Evolutionary conservation across 306 rosid genomes (phyloP), one percentile per base, ranked within the genome.

Genomic region (Lithocarpus polystachyus): DNA sequence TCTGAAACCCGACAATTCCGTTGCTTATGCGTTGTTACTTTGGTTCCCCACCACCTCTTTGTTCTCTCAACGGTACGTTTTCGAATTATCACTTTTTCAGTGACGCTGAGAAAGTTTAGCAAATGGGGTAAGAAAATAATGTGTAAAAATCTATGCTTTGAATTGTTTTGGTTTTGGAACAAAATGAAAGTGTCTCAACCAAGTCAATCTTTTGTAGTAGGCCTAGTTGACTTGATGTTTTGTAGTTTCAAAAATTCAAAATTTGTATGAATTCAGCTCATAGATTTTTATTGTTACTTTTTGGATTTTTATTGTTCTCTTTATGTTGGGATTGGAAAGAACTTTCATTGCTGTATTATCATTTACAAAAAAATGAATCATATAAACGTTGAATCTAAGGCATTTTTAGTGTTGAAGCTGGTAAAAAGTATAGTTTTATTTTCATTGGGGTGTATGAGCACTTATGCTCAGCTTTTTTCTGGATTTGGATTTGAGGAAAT

Each of bases 21-120:
- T 33, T 67, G 51, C 51, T 8, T 51, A 67, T 33, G 45, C 14
- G 71, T 31, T 67, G 48, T 48, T 23, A 23, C 37, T 67, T 19
- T 8, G 26, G 52, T 6, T 17, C 52, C 20, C 7, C 10, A 33
- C 24, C 4, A 33, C 24, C 6, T 12, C 5, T 59, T 67, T 67
- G 17, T 67, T 67, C 51, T 67, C 72, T n/a, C 52, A 19, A 18
- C 51, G 81, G 86, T 85, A 75, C 40, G 85, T 57, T 84, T 73
- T 31, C 69, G 55, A 53, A 81, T 68, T 68, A 56, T 74, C 17
- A 72, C 56, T 60, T 29, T 29, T 53, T 53, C 68, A 79, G 79
- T 82, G 23, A 79, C 35, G 54, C 54, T 48, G 68, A 51, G 54
- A 68, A 82, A 68, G 71, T 35, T 53, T 76, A 28, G 35, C 68